These are phyloP conservation scores for Pulicaria dysenterica DNA, from an alignment of 129 eudicot genomes.

Conservation along the genomic window DNA sequence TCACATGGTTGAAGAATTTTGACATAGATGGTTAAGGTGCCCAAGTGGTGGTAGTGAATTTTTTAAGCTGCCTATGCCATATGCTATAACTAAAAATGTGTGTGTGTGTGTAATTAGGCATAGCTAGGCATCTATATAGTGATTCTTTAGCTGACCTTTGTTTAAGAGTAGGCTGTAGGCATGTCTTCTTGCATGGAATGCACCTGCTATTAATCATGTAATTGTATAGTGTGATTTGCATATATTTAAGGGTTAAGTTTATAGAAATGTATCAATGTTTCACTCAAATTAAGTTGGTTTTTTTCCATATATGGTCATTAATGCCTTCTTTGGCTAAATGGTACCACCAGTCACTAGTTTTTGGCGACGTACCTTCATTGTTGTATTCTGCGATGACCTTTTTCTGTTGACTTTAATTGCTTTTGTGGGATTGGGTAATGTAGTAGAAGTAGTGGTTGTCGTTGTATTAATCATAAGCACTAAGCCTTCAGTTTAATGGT, in stretches of 20 bases:
- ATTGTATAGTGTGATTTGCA: slow-evolving; percentile 13
- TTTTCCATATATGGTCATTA: no score
- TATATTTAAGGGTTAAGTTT: not conserved
- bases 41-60: slow-evolving; percentile 31
- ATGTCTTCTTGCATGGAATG: slow-evolving; percentile 28
- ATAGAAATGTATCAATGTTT: no score
- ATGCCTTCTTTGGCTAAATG: no score
- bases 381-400: no score
- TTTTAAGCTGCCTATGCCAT: slow-evolving; percentile 31
- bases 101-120: not conserved
- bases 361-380: no score
- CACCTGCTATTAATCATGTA: slow-evolving; percentile 17
- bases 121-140: slow-evolving; percentile 7
- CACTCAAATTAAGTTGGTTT: no score
- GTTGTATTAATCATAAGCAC: no score
- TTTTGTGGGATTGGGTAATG: no score
- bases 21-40: slow-evolving; percentile 26
- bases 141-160: slow-evolving; percentile 33
- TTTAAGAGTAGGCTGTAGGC: slow-evolving; percentile 26
- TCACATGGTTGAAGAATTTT: slow-evolving; percentile 39
- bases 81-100: not conserved
- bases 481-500: not conserved
- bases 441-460: no score
- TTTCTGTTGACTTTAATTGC: no score
- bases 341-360: no score